Conservation (phyloP, 73 alveolate species). For the Stentor coeruleus region DNA sequence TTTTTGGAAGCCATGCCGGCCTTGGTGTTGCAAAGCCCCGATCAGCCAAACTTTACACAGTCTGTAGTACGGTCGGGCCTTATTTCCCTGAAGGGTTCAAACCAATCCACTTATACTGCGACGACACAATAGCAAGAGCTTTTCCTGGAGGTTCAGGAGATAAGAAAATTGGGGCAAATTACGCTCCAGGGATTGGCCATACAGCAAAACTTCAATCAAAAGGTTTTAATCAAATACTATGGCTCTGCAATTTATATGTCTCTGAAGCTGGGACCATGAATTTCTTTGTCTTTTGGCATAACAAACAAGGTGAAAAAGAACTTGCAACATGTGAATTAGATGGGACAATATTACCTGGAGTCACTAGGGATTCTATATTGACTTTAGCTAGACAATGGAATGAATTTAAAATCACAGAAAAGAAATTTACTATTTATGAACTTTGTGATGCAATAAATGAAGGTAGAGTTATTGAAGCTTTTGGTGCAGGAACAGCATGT, state of each 20-base stretch:
- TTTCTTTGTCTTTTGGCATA: conserved; percentile 44
- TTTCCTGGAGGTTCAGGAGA: conserved; percentile 82
- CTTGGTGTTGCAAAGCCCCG: conserved; percentile 69
- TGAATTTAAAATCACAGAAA: no score
- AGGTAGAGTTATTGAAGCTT: conserved; percentile 66
- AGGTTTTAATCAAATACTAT: conserved; percentile 70
- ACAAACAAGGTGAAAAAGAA: conserved; percentile 55
- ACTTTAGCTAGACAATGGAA: no score
- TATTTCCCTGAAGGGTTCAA: conserved; percentile 64
- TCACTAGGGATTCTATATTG: conserved; percentile 61
- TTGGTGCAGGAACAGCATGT: conserved; percentile 83
- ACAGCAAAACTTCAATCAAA: conserved; percentile 46
- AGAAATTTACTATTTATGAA: no score
- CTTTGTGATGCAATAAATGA: no score
- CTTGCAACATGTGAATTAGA: conserved; percentile 65
- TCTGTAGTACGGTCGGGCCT: conserved; percentile 81
- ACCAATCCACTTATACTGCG: neutral
- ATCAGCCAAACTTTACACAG: conserved; percentile 56
- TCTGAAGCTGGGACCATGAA: conserved; percentile 40
- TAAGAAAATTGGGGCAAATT: conserved; percentile 60
- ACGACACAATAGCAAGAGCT: conserved; percentile 36
- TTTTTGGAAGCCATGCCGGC: conserved; percentile 62
- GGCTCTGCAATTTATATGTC: conserved; percentile 41
- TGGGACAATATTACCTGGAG: conserved; percentile 76
- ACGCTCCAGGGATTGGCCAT: conserved; percentile 73